phyloP scores from a whole-genome alignment of 2,329 filamentous ascomycete genomes.

The Talaromyces piceae region DNA sequence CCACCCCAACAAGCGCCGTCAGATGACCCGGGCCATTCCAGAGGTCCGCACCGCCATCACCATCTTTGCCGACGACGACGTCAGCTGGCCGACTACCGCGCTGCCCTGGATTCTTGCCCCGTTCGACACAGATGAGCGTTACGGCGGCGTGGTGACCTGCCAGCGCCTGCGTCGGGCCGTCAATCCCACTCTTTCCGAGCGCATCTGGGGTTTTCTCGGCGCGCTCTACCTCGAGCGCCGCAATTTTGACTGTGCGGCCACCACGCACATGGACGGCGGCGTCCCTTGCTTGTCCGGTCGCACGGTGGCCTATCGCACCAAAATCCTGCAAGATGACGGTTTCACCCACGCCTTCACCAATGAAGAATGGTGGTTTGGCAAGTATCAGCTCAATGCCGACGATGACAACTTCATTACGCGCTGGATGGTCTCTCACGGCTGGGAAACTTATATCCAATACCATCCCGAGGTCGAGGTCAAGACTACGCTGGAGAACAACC shows the following conservation, averaged over 20 bases:
- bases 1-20: slow-evolving; percentile 90
- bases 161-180: slow-evolving; percentile 71
- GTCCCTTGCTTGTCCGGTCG: slow-evolving; percentile 95
- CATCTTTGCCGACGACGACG: slow-evolving; percentile 91
- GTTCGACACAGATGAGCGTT: slow-evolving; percentile 68
- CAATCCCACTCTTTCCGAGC: slow-evolving; percentile 50
- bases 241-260: slow-evolving; percentile 95
- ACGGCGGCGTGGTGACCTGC: slow-evolving; percentile 87
- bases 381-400: slow-evolving; percentile 87
- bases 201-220: slow-evolving; percentile 80
- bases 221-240: slow-evolving; percentile 86
- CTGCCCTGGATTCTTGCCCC: slow-evolving; percentile 89
- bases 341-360: slow-evolving; percentile 88
- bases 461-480: slow-evolving; percentile 83
- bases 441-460: slow-evolving; percentile 95
- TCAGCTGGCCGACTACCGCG: slow-evolving; percentile 80
- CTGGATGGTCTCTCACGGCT: slow-evolving; percentile 85
- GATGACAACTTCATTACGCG: slow-evolving; percentile 98
- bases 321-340: slow-evolving; percentile 75
- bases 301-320: slow-evolving; percentile 83
- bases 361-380: slow-evolving; percentile 70
- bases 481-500: slow-evolving; percentile 83
- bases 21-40: slow-evolving; percentile 86
- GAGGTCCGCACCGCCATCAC: slow-evolving; percentile 77
- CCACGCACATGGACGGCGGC: slow-evolving; percentile 87